Percentiles rank a stretch among this genome's conserved stretches.
phyloP scores from a whole-genome alignment of 805 yeast species.

The Metschnikowia santaceciliae region DNA sequence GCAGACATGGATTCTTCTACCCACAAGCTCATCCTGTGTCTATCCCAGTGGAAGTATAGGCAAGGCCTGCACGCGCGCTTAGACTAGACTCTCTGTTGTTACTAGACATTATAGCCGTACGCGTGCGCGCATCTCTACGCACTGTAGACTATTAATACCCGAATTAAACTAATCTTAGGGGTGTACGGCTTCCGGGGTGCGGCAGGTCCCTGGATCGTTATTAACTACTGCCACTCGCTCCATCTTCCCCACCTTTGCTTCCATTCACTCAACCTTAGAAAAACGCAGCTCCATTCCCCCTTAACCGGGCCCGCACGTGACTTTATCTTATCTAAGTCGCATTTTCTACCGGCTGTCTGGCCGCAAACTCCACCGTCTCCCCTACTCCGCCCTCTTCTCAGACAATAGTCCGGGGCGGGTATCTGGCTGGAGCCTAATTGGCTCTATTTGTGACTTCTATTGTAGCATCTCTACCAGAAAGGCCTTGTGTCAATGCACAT shows the following conservation, averaged over 20 bases:
- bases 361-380: neutral
- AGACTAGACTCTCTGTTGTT: neutral
- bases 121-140: neutral
- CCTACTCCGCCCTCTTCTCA: too few species aligned
- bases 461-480: neutral
- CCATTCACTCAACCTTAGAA: too few species aligned
- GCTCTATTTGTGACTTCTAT: neutral
- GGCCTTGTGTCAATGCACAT: neutral
- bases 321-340: conserved; percentile 18
- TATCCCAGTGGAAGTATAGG: neutral
- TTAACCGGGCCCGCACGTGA: conserved; percentile 12
- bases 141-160: neutral
- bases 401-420: neutral
- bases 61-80: neutral
- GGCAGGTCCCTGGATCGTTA: too few species aligned
- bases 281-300: too few species aligned
- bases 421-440: neutral
- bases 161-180: neutral
- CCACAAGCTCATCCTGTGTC: too few species aligned
- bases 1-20: neutral
- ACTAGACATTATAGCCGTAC: neutral
- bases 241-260: too few species aligned
- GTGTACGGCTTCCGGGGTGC: too few species aligned
- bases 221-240: neutral
- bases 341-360: neutral